A percentile compares a stretch with the other conserved stretches of the same genome.
phyloP scores from a whole-genome alignment of 2,329 filamentous ascomycete genomes.

The Atkinsonella hypoxylon region DNA sequence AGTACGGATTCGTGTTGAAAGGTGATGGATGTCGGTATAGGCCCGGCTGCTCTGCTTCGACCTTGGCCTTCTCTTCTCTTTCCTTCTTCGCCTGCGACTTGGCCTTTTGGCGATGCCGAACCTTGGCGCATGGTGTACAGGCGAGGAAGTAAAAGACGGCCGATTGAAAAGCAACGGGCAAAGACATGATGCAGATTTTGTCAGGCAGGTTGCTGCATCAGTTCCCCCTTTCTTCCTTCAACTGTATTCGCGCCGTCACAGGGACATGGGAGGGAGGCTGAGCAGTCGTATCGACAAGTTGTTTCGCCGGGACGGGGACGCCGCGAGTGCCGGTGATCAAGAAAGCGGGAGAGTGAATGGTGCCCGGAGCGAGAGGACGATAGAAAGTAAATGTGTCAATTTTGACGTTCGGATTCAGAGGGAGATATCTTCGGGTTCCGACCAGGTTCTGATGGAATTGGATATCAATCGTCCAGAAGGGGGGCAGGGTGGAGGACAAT shows the following conservation, averaged over 20 bases:
- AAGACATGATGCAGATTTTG: conserved; percentile 23
- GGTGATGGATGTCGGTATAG: conserved; percentile 70
- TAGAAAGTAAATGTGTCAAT: neutral
- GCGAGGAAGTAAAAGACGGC: conserved; percentile 68
- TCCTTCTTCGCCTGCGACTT: conserved; percentile 59
- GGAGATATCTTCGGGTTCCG: neutral
- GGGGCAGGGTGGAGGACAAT: neutral
- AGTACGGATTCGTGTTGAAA: conserved; percentile 79
- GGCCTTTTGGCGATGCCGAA: conserved; percentile 56
- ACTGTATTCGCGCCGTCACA: conserved; percentile 3
- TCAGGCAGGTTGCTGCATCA: conserved; percentile 2
- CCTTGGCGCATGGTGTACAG: conserved; percentile 66
- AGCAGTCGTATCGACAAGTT: neutral
- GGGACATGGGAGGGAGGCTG: conserved; percentile 10
- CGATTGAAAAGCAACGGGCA: conserved; percentile 55
- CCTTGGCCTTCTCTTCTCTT: conserved; percentile 49
- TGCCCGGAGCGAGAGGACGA: neutral
- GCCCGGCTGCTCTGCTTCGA: conserved; percentile 58
- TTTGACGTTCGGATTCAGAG: neutral
- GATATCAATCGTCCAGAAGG: neutral
- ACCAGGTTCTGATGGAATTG: neutral
- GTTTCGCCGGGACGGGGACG: neutral
- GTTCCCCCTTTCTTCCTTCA: conserved; percentile 4
- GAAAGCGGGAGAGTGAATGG: neutral
- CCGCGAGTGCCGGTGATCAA: neutral